Evolutionary conservation across 305 asterid species (phyloP).

Genomic region (Rubia tinctorum): DNA sequence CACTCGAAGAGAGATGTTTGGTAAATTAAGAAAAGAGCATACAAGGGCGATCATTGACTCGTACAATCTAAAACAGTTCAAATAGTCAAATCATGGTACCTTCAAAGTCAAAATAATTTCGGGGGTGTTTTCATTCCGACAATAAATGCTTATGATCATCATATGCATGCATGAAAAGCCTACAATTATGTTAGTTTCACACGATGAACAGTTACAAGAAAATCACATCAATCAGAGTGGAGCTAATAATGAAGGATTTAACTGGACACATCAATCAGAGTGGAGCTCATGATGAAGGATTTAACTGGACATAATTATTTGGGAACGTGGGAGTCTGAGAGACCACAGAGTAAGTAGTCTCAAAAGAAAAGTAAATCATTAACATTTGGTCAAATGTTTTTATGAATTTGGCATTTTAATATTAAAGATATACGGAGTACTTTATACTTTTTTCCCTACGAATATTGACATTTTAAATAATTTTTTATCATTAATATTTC

Average conservation of each 20-base stretch:
- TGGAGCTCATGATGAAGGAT: conserved; percentile 1
- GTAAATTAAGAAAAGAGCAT: neutral
- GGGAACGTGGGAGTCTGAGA: neutral
- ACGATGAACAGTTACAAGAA: neutral
- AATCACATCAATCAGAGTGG: conserved; percentile 18
- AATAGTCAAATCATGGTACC: neutral
- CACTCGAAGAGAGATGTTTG: too few species aligned
- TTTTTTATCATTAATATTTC: too few species aligned
- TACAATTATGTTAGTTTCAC: neutral
- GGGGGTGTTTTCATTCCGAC: neutral
- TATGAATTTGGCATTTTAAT: too few species aligned
- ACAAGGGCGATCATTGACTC: neutral
- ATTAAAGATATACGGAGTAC: too few species aligned
- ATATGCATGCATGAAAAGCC: conserved; percentile 3
- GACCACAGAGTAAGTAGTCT: neutral
- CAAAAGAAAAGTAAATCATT: neutral
- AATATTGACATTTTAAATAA: too few species aligned
- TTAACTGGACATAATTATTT: neutral
- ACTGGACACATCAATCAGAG: conserved; percentile 15
- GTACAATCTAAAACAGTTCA: neutral
- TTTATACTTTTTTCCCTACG: too few species aligned
- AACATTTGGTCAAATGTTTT: conserved; percentile 1
- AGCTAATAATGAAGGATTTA: conserved; percentile 1
- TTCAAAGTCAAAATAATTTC: conserved; percentile 5
- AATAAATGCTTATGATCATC: neutral